phyloP scores from a whole-genome alignment of 2,329 filamentous ascomycete genomes.

The Aspergillus novofumigatus region DNA sequence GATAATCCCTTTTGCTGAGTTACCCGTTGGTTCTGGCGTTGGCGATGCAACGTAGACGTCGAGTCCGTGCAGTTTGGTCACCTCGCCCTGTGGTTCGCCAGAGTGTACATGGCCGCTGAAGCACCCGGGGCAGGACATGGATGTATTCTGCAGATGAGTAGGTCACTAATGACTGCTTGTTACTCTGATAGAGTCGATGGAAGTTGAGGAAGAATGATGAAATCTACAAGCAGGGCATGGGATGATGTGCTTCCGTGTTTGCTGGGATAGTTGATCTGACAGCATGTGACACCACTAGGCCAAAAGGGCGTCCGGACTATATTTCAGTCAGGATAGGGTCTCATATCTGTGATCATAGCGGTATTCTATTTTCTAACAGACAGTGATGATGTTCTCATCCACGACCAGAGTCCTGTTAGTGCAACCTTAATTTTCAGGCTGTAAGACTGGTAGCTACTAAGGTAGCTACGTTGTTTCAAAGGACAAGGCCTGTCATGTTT shows the following conservation, averaged over 20 bases:
- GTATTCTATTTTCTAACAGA: too few relatives aligned
- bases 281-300: background rate
- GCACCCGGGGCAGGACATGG: conserved; percentile 37
- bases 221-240: too few relatives aligned
- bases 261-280: background rate
- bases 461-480: background rate
- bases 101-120: conserved; percentile 47
- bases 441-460: background rate
- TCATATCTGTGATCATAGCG: too few relatives aligned
- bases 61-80: conserved; percentile 46
- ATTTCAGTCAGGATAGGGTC: too few relatives aligned
- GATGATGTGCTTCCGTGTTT: background rate
- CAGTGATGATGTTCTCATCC: background rate
- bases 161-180: background rate
- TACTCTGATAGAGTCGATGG: background rate
- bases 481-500: background rate
- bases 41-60: conserved; percentile 47
- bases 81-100: conserved; percentile 44
- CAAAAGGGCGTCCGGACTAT: too few relatives aligned
- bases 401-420: background rate
- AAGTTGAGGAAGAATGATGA: background rate
- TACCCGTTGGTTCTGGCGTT: conserved; percentile 15
- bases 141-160: background rate
- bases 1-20: conserved; percentile 41
- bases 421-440: background rate